Evolutionary conservation across 176 grass and related monocot genomes (phyloP).

Genomic region (Phoenix roebelenii): DNA sequence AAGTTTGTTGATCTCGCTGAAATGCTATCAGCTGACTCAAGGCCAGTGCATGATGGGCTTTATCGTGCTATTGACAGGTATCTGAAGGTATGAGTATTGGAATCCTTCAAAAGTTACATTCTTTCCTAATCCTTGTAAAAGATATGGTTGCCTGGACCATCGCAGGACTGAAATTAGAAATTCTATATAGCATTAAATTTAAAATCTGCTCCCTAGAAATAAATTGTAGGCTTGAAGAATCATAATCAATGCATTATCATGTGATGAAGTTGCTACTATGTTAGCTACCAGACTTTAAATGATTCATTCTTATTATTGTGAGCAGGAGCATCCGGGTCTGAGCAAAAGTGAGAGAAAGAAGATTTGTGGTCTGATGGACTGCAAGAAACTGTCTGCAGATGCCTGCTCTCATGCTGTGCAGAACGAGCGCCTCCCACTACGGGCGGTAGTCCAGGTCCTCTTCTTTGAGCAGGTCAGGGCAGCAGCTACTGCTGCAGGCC

Average conservation of each 20-base stretch:
- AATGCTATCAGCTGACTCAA: constrained; percentile 51
- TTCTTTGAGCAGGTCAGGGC: constrained; percentile 78
- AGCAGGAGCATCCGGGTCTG: constrained; percentile 77
- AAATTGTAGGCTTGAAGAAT: no score
- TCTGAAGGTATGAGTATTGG: constrained; percentile 49
- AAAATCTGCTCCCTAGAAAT: no score
- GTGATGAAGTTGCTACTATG: no score
- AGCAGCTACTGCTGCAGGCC: constrained; percentile 41
- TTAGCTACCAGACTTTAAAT: neutral
- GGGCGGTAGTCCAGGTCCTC: constrained; percentile 77
- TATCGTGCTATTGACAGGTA: constrained; percentile 90
- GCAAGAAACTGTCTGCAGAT: constrained; percentile 72
- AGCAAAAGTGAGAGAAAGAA: constrained; percentile 86
- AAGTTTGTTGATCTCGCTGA: constrained; percentile 79
- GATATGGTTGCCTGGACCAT: no score
- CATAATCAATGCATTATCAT: no score
- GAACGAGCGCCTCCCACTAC: constrained; percentile 86
- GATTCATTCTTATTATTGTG: neutral
- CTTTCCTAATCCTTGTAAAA: no score
- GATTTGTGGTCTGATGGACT: constrained; percentile 70
- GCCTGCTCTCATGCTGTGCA: constrained; percentile 70
- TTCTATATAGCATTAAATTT: no score
- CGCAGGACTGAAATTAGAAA: no score
- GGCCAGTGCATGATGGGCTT: constrained; percentile 70
- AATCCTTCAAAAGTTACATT: no score